Evolutionary conservation across 2,329 filamentous ascomycete genomes (phyloP).

Genomic region (Alternaria sp.): DNA sequence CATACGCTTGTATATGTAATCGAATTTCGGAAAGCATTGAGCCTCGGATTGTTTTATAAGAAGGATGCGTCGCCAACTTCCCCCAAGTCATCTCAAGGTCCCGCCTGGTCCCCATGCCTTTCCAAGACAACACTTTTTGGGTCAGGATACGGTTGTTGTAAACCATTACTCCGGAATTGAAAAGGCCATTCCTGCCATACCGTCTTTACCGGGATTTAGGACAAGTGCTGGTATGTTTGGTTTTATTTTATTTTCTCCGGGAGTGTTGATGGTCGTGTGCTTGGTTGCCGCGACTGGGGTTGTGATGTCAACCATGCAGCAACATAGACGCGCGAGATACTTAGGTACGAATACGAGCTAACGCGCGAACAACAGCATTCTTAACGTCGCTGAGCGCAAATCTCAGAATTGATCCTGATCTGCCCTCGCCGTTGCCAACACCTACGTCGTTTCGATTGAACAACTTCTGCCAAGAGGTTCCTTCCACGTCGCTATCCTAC

Average conservation of each 20-base stretch:
- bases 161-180: constrained; percentile 47
- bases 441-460: constrained; percentile 65
- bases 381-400: constrained; percentile 84
- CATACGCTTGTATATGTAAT: constrained; percentile 31
- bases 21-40: background rate
- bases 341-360: constrained; percentile 16
- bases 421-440: constrained; percentile 69
- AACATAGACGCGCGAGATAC: background rate
- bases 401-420: constrained; percentile 68
- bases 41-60: constrained; percentile 14
- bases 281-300: constrained; percentile 16
- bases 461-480: constrained; percentile 63
- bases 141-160: constrained; percentile 39
- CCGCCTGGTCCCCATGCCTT: constrained; percentile 40
- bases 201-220: constrained; percentile 47
- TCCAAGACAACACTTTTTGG: constrained; percentile 39
- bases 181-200: constrained; percentile 49
- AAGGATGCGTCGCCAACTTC: constrained; percentile 45
- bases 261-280: constrained; percentile 30
- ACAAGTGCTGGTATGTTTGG: constrained; percentile 50
- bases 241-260: constrained; percentile 17
- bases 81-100: constrained; percentile 47
- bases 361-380: constrained; percentile 67
- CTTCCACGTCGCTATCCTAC: constrained; percentile 55
- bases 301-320: constrained; percentile 5